phyloP scores from a whole-genome alignment of 225 moss, liverwort and hornwort genomes.

The Takakia lepidozioides region DNA sequence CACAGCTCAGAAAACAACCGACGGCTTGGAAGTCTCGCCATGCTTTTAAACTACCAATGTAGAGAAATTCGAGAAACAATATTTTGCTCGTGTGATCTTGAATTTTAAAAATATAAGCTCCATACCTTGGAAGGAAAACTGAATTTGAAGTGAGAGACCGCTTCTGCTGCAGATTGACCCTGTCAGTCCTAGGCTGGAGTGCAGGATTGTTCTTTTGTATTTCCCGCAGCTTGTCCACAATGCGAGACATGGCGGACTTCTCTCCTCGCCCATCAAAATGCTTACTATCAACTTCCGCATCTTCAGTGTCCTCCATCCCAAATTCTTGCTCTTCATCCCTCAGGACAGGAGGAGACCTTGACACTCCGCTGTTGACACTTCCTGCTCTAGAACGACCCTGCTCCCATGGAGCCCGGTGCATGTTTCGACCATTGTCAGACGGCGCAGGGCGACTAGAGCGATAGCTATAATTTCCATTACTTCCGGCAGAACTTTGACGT shows the following conservation, averaged over 20 bases:
- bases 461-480: slow-evolving; percentile 2
- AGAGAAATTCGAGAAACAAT: no score
- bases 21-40: no score
- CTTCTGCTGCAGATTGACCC: slow-evolving; percentile 12
- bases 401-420: slow-evolving; percentile 56
- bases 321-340: slow-evolving; percentile 6
- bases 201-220: slow-evolving; percentile 41
- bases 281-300: slow-evolving; percentile 12
- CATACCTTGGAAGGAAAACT: slow-evolving; percentile 41
- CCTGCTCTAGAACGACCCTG: slow-evolving; percentile 20
- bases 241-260: slow-evolving; percentile 83
- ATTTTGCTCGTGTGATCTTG: no score
- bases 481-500: slow-evolving; percentile 5
- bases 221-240: slow-evolving; percentile 83
- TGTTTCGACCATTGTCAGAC: slow-evolving; percentile 25
- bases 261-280: slow-evolving; percentile 28
- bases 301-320: slow-evolving; percentile 7
- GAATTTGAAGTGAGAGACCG: slow-evolving; percentile 41
- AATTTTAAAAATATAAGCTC: no score
- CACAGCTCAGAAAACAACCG: no score
- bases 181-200: slow-evolving; percentile 11
- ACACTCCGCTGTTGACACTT: slow-evolving; percentile 10
- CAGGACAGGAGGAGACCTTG: slow-evolving; percentile 2
- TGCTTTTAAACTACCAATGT: no score
- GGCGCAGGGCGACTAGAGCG: slow-evolving; percentile 18